Evolutionary conservation across 345 rosid species (phyloP).

Genomic region (Physaria fendleri): DNA sequence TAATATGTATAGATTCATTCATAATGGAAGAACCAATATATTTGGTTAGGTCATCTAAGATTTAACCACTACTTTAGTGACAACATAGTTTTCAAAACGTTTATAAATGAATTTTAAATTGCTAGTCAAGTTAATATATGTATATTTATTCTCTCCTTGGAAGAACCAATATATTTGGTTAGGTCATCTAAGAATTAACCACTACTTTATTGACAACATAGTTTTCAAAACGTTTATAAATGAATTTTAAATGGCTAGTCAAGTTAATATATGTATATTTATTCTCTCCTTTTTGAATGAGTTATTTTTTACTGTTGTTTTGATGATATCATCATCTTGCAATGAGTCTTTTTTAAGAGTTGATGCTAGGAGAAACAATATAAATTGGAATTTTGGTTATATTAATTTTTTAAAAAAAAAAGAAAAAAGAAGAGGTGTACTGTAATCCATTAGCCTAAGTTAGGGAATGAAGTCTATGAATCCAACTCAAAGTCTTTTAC

Average conservation of each 20-base stretch:
- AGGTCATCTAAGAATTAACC: conserved; percentile 21
- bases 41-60: conserved; percentile 25
- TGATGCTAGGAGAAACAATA: conserved; percentile 13
- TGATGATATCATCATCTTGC: conserved; percentile 15
- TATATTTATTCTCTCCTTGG: neutral
- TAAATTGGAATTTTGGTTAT: conserved; percentile 4
- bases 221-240: neutral
- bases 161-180: conserved; percentile 24
- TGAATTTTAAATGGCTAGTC: neutral
- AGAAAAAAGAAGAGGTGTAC: conserved; percentile 20
- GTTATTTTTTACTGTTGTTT: neutral
- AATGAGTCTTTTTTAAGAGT: conserved; percentile 3
- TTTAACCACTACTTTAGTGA: conserved; percentile 6
- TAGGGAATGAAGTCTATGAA: conserved; percentile 37
- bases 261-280: neutral
- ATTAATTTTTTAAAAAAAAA: too few species aligned
- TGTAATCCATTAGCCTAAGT: conserved; percentile 33
- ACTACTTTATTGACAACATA: conserved; percentile 5
- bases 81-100: neutral
- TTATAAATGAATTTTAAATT: neutral
- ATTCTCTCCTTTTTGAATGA: neutral
- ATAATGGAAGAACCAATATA: conserved; percentile 14
- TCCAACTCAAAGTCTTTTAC: conserved; percentile 19
- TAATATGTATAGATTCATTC: neutral
- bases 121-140: neutral